Base-by-base conservation (phyloP, 257 asterid species). In the Paulownia fortunei region DNA sequence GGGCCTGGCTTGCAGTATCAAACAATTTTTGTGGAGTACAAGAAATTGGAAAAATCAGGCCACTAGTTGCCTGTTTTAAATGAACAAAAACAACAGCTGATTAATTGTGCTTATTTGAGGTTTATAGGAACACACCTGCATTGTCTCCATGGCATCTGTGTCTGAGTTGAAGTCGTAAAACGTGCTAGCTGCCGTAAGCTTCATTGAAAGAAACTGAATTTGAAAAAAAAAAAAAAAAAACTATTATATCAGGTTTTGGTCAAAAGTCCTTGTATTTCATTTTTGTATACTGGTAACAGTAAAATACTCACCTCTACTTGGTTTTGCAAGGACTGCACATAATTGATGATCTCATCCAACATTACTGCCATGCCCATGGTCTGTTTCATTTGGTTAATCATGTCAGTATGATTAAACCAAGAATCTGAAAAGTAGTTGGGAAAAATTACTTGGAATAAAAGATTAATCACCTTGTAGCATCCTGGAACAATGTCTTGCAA, bases 301-400 rank as follows among this genome's bases (percentile, higher is more conserved):
- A 51, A 13, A 55, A 2, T 23, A 37, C 86, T 79, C 39, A 94
- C 98, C 93, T 94, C 98, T 5, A 94, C 97, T 84, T 94, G 98
- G 78, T 84, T 94, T 81, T 94, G 98, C 83, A 94, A 88, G 8
- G 97, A 94, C 37, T 89, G 97, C 32, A 94, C 97, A 67, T 94
- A 94, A 73, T 87, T 94, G 81, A 92, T 94, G 21, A 90, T 94
- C 84, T 94, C 96, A 79, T 94, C 98, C 88, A 94, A 83, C 98
- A 94, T 94, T 6, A 90, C 90, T 16, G 98, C 94, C 98, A 94
- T 94, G 32, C 98, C 98, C 98, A 92, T 92, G 5, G 93, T 87
- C 98, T 94, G 97, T 77, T 64, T 68, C 79, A 84, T 80, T 77
- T 65, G 7, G 73, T 52, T 42, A 51, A 49, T 24, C 11, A 68